phyloP scores from a whole-genome alignment of 2,329 filamentous ascomycete species.

The Venturiaceae sp. region DNA sequence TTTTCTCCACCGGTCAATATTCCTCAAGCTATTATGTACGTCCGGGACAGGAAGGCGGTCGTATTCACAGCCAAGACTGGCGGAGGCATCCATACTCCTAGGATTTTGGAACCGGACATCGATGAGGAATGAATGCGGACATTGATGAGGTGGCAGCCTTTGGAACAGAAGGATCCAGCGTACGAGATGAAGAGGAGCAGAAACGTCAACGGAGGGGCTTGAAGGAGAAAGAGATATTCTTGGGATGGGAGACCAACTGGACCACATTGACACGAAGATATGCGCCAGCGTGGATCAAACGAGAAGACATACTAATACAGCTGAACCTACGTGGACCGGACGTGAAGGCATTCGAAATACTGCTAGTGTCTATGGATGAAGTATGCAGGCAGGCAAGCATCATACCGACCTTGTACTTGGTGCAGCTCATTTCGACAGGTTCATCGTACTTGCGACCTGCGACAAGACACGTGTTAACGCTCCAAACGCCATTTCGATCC shows the following conservation, averaged over 20 bases:
- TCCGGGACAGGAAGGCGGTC: background rate
- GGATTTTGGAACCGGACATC: background rate
- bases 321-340: too few relatives aligned
- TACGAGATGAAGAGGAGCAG: background rate
- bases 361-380: too few relatives aligned
- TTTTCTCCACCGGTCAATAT: background rate
- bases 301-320: background rate
- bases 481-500: too few relatives aligned
- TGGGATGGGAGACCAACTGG: background rate
- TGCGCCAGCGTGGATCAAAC: background rate
- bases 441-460: too few relatives aligned
- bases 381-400: too few relatives aligned
- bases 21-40: background rate
- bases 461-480: too few relatives aligned
- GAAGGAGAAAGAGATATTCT: background rate
- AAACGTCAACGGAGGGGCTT: background rate
- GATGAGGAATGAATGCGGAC: background rate
- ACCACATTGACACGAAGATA: background rate
- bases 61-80: background rate
- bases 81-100: background rate
- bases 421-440: too few relatives aligned
- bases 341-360: too few relatives aligned
- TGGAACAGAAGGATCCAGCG: background rate
- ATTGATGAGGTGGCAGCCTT: background rate
- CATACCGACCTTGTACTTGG: too few relatives aligned